A percentile compares a stretch with the other conserved stretches of the same genome.
Conservation (phyloP, 2,329 filamentous ascomycete genomes). For the Plectosphaerella cucumerina region DNA sequence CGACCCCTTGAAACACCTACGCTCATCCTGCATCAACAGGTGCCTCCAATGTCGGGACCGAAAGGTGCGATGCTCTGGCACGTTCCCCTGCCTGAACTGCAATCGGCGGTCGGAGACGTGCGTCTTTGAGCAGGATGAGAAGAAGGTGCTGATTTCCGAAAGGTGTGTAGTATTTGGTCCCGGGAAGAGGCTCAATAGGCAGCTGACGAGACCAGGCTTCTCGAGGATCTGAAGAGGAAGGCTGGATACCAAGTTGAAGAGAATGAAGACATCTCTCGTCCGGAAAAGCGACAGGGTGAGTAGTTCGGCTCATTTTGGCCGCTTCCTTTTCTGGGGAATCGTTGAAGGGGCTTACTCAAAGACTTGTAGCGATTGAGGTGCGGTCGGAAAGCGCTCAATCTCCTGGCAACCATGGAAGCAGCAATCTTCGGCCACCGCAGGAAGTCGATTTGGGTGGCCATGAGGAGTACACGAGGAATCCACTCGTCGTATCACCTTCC, state of each 20-base stretch:
- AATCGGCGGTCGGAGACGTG: conserved; percentile 4
- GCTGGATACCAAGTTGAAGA: background rate
- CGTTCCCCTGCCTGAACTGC: conserved; percentile 5
- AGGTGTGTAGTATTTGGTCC: background rate
- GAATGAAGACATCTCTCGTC: background rate
- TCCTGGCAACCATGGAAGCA: background rate
- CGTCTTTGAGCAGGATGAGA: conserved; percentile 8
- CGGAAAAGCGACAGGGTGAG: background rate
- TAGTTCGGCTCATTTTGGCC: background rate
- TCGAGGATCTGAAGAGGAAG: conserved; percentile 7
- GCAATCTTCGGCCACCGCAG: background rate
- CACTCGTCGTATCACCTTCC: conserved; percentile 2
- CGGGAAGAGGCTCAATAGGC: background rate
- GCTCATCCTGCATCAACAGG: background rate
- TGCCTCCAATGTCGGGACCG: conserved; percentile 7
- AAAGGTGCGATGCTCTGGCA: conserved; percentile 7
- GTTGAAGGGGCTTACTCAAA: too few species aligned
- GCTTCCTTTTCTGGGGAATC: too few species aligned
- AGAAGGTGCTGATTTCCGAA: conserved; percentile 8
- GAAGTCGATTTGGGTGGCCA: background rate
- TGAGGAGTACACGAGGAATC: background rate
- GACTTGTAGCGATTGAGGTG: background rate
- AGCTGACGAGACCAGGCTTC: background rate
- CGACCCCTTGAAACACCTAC: background rate
- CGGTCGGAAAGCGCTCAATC: background rate